phyloP scores from a whole-genome alignment of 306 rosid genomes.

The Pyrus betulifolia region DNA sequence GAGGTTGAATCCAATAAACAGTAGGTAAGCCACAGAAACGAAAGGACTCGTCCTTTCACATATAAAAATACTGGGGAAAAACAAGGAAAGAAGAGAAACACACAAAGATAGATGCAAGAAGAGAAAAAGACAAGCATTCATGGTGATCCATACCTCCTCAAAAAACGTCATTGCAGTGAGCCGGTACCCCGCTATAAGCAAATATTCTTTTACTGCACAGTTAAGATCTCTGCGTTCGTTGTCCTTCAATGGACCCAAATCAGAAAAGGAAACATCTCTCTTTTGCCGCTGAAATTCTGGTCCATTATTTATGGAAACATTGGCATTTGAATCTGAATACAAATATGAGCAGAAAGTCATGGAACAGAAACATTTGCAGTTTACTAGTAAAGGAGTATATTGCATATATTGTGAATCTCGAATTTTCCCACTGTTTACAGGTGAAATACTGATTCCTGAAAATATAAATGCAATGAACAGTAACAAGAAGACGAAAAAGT shows the following conservation, averaged over 20 bases:
- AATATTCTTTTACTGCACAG: conserved; percentile 91
- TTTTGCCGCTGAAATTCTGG: conserved; percentile 43
- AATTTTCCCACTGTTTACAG: conserved; percentile 1
- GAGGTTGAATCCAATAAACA: background rate
- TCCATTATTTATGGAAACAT: conserved; percentile 35
- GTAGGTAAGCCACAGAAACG: background rate
- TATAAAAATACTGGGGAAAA: background rate
- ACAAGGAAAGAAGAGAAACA: background rate
- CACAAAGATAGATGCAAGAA: background rate
- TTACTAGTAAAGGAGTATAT: background rate
- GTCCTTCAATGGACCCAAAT: conserved; percentile 80
- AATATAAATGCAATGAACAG: background rate
- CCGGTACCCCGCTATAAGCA: conserved; percentile 90
- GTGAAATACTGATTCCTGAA: background rate
- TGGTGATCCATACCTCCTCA: conserved; percentile 66
- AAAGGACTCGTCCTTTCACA: background rate
- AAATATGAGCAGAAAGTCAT: conserved; percentile 15
- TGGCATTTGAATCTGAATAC: conserved; percentile 38
- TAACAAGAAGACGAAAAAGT: background rate
- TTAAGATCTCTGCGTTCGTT: conserved; percentile 80
- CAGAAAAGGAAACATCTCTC: conserved; percentile 39
- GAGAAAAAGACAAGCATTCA: background rate
- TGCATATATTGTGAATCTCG: background rate
- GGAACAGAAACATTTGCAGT: background rate
- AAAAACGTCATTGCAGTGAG: conserved; percentile 97